These are phyloP conservation scores for Datisca glomerata DNA, from an alignment of 306 rosid genomes.

Conservation along the genomic window DNA sequence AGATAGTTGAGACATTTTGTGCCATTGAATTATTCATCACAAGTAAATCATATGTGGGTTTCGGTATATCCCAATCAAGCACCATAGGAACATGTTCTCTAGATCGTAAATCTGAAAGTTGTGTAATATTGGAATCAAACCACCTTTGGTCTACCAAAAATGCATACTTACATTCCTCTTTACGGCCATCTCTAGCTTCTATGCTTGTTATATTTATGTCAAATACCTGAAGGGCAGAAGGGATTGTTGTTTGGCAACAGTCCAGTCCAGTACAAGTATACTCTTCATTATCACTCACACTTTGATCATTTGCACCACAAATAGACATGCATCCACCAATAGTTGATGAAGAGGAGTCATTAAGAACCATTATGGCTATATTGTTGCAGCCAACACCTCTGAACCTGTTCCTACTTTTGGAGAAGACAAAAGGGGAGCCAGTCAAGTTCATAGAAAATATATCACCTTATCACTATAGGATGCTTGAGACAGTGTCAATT, in stretches of 20 bases:
- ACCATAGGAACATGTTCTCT: background rate
- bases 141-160: slow-evolving; percentile 4
- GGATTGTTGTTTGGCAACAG: slow-evolving; percentile 10
- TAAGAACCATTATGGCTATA: background rate
- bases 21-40: background rate
- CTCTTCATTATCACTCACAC: background rate
- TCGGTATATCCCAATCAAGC: slow-evolving; percentile 7
- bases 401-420: background rate
- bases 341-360: background rate
- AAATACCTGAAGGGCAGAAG: background rate
- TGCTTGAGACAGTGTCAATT: no score
- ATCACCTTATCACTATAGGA: no score
- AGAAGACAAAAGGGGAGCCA: background rate
- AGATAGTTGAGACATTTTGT: background rate
- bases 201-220: background rate
- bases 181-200: background rate
- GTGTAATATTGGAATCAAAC: background rate
- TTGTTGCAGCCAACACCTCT: background rate
- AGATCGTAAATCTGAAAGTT: background rate
- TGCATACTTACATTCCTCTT: background rate
- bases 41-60: background rate
- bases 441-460: background rate
- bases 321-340: slow-evolving; percentile 1
- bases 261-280: background rate
- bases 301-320: background rate